Evolutionary conservation across 441 rosid genomes (phyloP), one percentile per base, ranked within the genome.

Genomic region (Bruguiera hainesii): DNA sequence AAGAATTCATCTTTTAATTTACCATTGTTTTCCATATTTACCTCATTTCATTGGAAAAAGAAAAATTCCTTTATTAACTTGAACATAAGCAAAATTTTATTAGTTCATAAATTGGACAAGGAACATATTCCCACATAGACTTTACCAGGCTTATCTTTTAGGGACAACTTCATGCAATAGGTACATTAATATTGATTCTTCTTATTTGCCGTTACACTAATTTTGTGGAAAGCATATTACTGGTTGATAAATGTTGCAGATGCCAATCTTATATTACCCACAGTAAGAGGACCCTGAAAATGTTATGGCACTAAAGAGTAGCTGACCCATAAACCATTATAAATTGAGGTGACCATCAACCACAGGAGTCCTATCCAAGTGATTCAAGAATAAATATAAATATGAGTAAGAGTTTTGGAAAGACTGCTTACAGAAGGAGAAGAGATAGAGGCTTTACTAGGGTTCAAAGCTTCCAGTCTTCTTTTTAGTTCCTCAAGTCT

Each of bases 401-500:
- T 33, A 9, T 52, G 15, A n/a, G 58, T 0, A 21, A 26, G 16
- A 39, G 25, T 53, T 73, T 66, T 69, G 6, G 61, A 37, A 76
- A 77, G 74, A 74, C 53, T 68, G 33, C 76, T 88, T 77, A 88
- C 95, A 72, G 75, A 81, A 71, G 74, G 75, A 69, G 75, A 23
- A 71, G 84, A 68, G 58, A 71, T 53, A 31, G 96, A 83, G 50
- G 84, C 77, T 78, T 92, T 84, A 56, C 79, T 75, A 25, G 90
- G 96, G 80, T 91, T 91, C 67, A 91, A 76, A 18, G 94, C 97
- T 75, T 84, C 91, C 75, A 91, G 71, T 57, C 96, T 82, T 75
- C 90, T 83, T 87, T 91, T 94, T 71, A 91, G 73, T 79, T 87
- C 96, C 83, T 91, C 94, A 61, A 94, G 97, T 78, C 94, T 81